Conservation (phyloP, 2,329 filamentous ascomycete genomes). For the Aspergillus sp. region DNA sequence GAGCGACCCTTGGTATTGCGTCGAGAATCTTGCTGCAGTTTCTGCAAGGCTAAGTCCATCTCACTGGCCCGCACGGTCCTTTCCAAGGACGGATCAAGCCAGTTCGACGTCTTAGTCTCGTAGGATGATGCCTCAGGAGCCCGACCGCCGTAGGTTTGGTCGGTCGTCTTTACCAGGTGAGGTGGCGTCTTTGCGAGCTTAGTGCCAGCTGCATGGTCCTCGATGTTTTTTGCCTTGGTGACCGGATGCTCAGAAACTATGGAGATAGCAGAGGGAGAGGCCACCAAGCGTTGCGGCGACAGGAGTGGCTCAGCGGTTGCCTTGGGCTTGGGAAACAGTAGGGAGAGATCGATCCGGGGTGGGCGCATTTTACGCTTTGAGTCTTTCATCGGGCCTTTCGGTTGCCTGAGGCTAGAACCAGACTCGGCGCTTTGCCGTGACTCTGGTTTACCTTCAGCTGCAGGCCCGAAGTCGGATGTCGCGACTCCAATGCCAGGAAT, state of each 20-base stretch:
- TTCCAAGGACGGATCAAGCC: constrained; percentile 30
- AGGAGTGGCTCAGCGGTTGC: constrained; percentile 35
- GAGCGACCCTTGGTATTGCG: constrained; percentile 19
- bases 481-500: constrained; percentile 27
- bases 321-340: constrained; percentile 46
- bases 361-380: constrained; percentile 44
- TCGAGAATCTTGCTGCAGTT: constrained; percentile 22
- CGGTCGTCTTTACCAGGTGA: constrained; percentile 10
- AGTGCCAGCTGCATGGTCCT: constrained; percentile 23
- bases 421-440: constrained; percentile 22
- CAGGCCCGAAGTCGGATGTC: constrained; percentile 8
- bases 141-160: constrained; percentile 19
- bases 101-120: constrained; percentile 25
- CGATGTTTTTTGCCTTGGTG: constrained; percentile 23
- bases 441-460: constrained; percentile 11
- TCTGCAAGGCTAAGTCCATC: constrained; percentile 36
- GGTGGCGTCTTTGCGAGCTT: constrained; percentile 33
- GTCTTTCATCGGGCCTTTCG: constrained; percentile 32
- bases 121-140: constrained; percentile 20
- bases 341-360: constrained; percentile 45
- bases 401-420: constrained; percentile 26
- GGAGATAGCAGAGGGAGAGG: constrained; percentile 44
- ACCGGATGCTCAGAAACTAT: constrained; percentile 35
- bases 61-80: constrained; percentile 36
- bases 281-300: constrained; percentile 46